phyloP scores from a whole-genome alignment of 495 filamentous ascomycete species.

The Rhypophila decipiens region DNA sequence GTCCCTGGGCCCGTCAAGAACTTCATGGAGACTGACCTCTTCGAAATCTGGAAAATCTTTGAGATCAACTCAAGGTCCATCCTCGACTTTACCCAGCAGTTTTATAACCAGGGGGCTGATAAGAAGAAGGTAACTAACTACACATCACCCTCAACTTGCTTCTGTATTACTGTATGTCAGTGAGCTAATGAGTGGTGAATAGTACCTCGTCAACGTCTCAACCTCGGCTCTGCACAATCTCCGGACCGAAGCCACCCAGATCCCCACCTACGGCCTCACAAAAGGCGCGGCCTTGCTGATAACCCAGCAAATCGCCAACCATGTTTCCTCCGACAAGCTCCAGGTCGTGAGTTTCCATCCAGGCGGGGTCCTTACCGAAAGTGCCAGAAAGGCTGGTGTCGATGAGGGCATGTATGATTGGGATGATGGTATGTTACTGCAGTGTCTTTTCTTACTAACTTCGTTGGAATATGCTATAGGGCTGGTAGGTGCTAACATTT shows the following conservation, averaged over 20 bases:
- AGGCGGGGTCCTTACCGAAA: constrained; percentile 29
- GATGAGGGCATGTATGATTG: constrained; percentile 13
- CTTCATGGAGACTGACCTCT: constrained; percentile 6
- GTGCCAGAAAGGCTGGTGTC: constrained; percentile 12
- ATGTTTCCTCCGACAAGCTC: constrained; percentile 21
- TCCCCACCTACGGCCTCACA: constrained; percentile 25
- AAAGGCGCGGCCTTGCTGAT: constrained; percentile 34
- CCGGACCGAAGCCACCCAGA: background rate
- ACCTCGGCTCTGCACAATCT: constrained; percentile 21
- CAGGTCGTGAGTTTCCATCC: constrained; percentile 43
- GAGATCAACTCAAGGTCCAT: constrained; percentile 29
- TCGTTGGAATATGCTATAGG: background rate
- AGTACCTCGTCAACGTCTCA: constrained; percentile 34
- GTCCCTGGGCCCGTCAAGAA: background rate
- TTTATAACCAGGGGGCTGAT: constrained; percentile 20
- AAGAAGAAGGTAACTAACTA: constrained; percentile 2
- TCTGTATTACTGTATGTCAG: too few relatives aligned
- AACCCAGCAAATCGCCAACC: constrained; percentile 30
- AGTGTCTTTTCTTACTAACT: background rate
- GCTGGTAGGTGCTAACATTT: background rate
- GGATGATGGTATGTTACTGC: constrained; percentile 30
- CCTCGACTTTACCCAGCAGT: constrained; percentile 27
- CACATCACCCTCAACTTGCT: too few relatives aligned
- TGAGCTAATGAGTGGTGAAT: background rate
- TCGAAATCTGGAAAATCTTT: constrained; percentile 22